Evolutionary conservation across 2,329 filamentous ascomycete species (phyloP), one percentile per base, ranked within the genome.

Genomic region (Pestalotiopsis sp.): DNA sequence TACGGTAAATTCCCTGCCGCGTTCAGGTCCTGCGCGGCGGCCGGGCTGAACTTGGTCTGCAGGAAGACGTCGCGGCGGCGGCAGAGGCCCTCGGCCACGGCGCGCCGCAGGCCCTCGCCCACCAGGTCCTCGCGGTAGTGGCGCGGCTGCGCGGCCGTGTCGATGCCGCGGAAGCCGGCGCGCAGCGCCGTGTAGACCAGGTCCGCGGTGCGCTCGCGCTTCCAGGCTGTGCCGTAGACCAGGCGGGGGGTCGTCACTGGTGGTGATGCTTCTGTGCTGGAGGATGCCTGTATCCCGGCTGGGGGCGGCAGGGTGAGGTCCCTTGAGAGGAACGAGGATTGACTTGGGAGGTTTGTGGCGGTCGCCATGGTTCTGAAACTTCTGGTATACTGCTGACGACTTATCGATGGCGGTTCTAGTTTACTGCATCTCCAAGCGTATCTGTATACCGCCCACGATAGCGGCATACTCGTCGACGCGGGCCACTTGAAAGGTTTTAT

Each of bases 201-300:
- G 67, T 87, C 82, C 23, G 86, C 85, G 0, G 92, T 94, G 20
- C 81, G 81, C 1, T 91, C 88, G 75, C 91, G 91, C 79, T 96
- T 96, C 93, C 93, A 95, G n/a, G 93, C 93, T 2, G 93, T 95
- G 65, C 93, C 93, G 78, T 96, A 96, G 71, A 96, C 75, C 38
- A 90, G 81, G 70, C 82, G 84, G 4, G 87, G 87, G 73, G 88
- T 84, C 17, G 74, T 77, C 57, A 78, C 79, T 31, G 76, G 72
- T 7, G 25, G 38, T 23, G 31, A 31, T 36, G 31, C 31, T 36
- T 36, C n/a, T n/a, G n/a, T n/a, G n/a, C n/a, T n/a, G n/a, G n/a
- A n/a, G n/a, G n/a, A n/a, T n/a, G n/a, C n/a, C n/a, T n/a, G n/a
- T n/a, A n/a, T n/a, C n/a, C n/a, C n/a, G 12, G 61, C 59, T 31